phyloP scores from a whole-genome alignment of 441 rosid species.

The Populus hybrid region DNA sequence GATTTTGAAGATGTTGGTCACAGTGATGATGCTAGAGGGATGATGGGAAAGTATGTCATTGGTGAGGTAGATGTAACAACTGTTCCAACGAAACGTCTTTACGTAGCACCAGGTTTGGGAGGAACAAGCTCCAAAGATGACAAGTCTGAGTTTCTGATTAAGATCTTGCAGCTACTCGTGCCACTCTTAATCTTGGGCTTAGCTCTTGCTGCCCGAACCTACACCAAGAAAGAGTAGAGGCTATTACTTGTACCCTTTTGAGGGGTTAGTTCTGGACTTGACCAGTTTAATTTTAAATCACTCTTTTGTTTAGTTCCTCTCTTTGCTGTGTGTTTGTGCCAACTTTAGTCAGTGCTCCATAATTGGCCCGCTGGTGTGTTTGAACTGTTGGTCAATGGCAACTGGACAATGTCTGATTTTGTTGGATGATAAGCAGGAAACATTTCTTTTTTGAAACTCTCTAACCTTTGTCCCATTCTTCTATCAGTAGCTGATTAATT shows the following conservation, averaged over 20 bases:
- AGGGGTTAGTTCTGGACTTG: not conserved
- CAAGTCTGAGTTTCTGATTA: constrained; percentile 56
- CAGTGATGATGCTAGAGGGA: constrained; percentile 84
- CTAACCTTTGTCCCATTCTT: not conserved
- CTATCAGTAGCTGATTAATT: not conserved
- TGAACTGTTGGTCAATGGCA: not conserved
- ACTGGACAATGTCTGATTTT: not conserved
- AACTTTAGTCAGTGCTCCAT: not conserved
- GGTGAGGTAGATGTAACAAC: constrained; percentile 69
- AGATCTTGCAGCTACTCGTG: constrained; percentile 75
- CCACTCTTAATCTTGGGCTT: constrained; percentile 74
- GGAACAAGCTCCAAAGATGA: constrained; percentile 25
- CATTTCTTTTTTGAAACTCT: no score
- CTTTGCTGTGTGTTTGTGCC: not conserved
- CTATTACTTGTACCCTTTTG: not conserved
- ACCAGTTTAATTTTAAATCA: not conserved
- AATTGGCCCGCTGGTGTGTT: not conserved
- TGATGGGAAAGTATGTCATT: constrained; percentile 67
- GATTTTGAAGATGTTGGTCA: constrained; percentile 96
- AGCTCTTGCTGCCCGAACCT: constrained; percentile 62
- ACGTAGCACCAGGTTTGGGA: not conserved
- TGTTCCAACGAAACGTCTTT: constrained; percentile 41
- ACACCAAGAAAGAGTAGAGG: constrained; percentile 61
- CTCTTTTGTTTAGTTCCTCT: not conserved
- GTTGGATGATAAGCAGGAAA: not conserved